A percentile compares a stretch with the other conserved stretches of the same genome.
Conservation (phyloP, 805 yeast genomes). For the Zygoascus biomembranicola region DNA sequence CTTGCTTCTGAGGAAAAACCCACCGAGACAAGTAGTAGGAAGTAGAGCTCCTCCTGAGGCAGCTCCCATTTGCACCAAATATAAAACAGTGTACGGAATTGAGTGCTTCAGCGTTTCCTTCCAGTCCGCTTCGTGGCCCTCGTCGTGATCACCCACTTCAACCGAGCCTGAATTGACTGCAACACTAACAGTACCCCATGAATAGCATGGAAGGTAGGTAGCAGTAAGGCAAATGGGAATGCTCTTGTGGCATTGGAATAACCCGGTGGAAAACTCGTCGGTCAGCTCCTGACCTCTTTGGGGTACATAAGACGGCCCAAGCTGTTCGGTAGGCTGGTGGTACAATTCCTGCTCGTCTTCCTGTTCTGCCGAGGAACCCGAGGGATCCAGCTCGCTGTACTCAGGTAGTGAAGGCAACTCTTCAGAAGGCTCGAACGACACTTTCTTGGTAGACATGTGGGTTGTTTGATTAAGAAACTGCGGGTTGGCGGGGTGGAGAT, state of each 20-base stretch:
- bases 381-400: background rate
- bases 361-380: background rate
- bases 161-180: slow-evolving; percentile 3
- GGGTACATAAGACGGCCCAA: background rate
- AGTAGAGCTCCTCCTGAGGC: background rate
- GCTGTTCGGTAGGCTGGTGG: background rate
- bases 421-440: background rate
- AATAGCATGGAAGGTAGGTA: slow-evolving; percentile 6
- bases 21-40: background rate
- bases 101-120: slow-evolving; percentile 2
- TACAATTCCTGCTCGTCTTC: background rate
- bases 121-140: slow-evolving; percentile 2
- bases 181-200: slow-evolving; percentile 8
- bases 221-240: slow-evolving; percentile 2
- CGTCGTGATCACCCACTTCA: slow-evolving; percentile 5
- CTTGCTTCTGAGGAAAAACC: slow-evolving; percentile 4
- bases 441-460: background rate
- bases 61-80: background rate
- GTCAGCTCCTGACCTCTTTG: background rate
- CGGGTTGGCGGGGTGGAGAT: no score
- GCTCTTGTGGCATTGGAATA: slow-evolving; percentile 7
- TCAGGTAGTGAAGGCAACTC: background rate
- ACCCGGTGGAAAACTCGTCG: slow-evolving; percentile 7
- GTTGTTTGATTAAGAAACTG: no score
- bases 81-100: slow-evolving; percentile 3